Conservation (phyloP, 305 asterid species). For the Ilex paraguariensis region DNA sequence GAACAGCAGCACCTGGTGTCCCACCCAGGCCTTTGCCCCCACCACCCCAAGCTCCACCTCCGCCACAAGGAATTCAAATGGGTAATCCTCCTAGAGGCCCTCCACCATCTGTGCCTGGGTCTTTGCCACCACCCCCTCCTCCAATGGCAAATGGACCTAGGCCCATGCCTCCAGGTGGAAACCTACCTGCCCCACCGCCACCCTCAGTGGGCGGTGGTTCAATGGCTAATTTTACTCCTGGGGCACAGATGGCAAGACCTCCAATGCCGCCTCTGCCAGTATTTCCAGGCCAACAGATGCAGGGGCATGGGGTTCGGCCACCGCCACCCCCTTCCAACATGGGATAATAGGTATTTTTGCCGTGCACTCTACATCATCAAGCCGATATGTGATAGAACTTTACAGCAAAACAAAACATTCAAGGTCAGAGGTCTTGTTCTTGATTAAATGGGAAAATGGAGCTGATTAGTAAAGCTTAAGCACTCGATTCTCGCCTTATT, state of each 20-base stretch:
- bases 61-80: slow-evolving; percentile 57
- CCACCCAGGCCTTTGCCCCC: slow-evolving; percentile 64
- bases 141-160: slow-evolving; percentile 67
- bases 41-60: slow-evolving; percentile 72
- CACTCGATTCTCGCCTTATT: too few relatives aligned
- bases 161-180: slow-evolving; percentile 97
- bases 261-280: slow-evolving; percentile 79
- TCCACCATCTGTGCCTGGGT: slow-evolving; percentile 38
- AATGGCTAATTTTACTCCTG: slow-evolving; percentile 81
- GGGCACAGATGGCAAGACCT: slow-evolving; percentile 78
- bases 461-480: too few relatives aligned
- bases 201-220: slow-evolving; percentile 70
- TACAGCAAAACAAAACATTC: too few relatives aligned
- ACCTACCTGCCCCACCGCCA: slow-evolving; percentile 90
- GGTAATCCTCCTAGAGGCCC: slow-evolving; percentile 56
- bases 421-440: too few relatives aligned
- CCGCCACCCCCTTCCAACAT: slow-evolving; percentile 76
- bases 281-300: slow-evolving; percentile 68
- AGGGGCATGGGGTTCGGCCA: slow-evolving; percentile 51
- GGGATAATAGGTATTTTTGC: slow-evolving; percentile 32
- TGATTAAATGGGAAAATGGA: too few relatives aligned
- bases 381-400: too few relatives aligned
- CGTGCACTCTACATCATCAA: too few relatives aligned
- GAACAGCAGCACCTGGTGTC: slow-evolving; percentile 59
- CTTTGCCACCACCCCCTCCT: slow-evolving; percentile 58